phyloP scores from a whole-genome alignment of 1,139 yeast genomes.

The Pichia sp. region DNA sequence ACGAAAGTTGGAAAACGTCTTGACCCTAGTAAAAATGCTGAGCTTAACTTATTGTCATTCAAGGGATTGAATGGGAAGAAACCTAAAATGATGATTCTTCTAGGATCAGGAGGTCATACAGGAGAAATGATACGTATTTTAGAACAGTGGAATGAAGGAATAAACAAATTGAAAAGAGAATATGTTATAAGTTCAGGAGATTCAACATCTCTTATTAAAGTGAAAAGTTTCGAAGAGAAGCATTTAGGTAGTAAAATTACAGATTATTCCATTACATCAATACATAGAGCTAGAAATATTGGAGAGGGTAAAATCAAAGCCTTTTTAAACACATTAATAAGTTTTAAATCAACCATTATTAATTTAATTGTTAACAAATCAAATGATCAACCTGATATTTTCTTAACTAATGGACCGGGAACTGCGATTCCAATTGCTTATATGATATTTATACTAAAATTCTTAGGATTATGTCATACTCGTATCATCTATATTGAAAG shows the following conservation, averaged over 20 bases:
- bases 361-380: slow-evolving; percentile 9
- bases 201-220: slow-evolving; percentile 45
- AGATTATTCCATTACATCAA: slow-evolving; percentile 31
- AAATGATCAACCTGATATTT: slow-evolving; percentile 39
- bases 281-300: slow-evolving; percentile 74
- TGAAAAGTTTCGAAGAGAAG: slow-evolving; percentile 38
- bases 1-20: slow-evolving; percentile 4
- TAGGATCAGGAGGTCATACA: slow-evolving; percentile 93
- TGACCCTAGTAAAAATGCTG: neutral
- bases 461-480: slow-evolving; percentile 47
- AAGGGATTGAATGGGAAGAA: neutral
- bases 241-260: slow-evolving; percentile 15
- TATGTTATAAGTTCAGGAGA: slow-evolving; percentile 57
- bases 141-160: slow-evolving; percentile 31
- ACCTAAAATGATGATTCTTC: slow-evolving; percentile 42
- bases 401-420: slow-evolving; percentile 91
- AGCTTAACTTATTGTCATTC: neutral
- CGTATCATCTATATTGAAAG: slow-evolving; percentile 79
- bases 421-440: slow-evolving; percentile 77
- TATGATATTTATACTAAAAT: slow-evolving; percentile 48
- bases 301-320: slow-evolving; percentile 58
- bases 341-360: slow-evolving; percentile 32
- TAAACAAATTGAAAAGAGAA: slow-evolving; percentile 30
- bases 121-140: slow-evolving; percentile 85
- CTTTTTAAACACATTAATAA: slow-evolving; percentile 43